phyloP scores from a whole-genome alignment of 306 rosid species.

The Castanopsis chinensis region DNA sequence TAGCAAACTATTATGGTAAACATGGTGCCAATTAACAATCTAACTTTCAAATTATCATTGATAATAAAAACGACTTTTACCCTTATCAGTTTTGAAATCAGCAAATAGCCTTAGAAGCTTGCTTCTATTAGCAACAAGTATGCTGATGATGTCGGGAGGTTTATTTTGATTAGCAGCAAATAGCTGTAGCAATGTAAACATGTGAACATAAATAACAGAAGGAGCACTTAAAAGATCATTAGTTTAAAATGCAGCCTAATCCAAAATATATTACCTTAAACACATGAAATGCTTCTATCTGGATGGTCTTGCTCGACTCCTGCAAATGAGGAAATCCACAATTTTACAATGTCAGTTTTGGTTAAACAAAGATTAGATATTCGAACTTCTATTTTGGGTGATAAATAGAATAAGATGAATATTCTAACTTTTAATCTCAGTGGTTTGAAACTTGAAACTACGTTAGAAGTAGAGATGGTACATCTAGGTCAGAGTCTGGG shows the following conservation, averaged over 20 bases:
- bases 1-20: conserved; percentile 13
- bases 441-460: background rate
- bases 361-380: conserved; percentile 1
- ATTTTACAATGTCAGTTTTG: conserved; percentile 2
- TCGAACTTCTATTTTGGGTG: background rate
- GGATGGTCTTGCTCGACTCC: conserved; percentile 99
- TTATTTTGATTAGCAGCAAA: conserved; percentile 93
- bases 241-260: conserved; percentile 7
- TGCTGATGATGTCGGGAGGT: conserved; percentile 78
- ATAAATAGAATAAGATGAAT: background rate
- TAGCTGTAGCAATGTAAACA: conserved; percentile 53
- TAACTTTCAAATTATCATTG: background rate
- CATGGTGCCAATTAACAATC: conserved; percentile 12
- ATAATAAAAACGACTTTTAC: conserved; percentile 29
- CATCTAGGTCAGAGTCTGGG: background rate
- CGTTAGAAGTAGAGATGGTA: background rate
- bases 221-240: background rate
- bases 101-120: conserved; percentile 89
- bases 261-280: conserved; percentile 65
- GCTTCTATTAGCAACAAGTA: conserved; percentile 80
- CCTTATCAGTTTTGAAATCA: conserved; percentile 89
- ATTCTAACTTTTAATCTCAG: background rate
- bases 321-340: conserved; percentile 32
- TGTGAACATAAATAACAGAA: conserved; percentile 21
- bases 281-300: conserved; percentile 94